Conservation (phyloP, 1,139 yeast genomes). For the Yamadazyma mexicana region DNA sequence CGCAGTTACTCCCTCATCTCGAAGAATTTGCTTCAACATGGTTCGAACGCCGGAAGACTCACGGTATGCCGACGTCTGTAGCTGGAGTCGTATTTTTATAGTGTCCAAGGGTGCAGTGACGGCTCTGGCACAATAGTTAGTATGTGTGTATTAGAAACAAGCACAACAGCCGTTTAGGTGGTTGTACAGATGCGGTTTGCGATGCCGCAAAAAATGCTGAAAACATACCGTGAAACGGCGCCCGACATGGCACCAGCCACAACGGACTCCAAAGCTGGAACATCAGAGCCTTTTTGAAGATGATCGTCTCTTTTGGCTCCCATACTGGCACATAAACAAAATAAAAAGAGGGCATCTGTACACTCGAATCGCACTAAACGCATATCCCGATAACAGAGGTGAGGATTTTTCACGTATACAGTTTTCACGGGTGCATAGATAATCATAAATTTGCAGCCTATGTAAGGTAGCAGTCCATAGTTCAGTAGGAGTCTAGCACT, state of each 20-base stretch:
- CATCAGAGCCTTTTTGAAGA: slow-evolving; percentile 50
- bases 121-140: slow-evolving; percentile 39
- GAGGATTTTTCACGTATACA: too few species aligned
- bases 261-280: slow-evolving; percentile 43
- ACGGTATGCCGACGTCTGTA: slow-evolving; percentile 26
- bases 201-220: neutral
- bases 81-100: slow-evolving; percentile 80
- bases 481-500: slow-evolving; percentile 20
- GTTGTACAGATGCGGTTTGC: too few species aligned
- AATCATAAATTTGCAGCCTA: neutral
- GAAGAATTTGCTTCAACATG: slow-evolving; percentile 23
- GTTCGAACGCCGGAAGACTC: slow-evolving; percentile 14
- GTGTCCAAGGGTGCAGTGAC: slow-evolving; percentile 90
- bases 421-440: neutral
- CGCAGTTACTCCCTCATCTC: slow-evolving; percentile 44
- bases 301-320: slow-evolving; percentile 39
- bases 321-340: neutral
- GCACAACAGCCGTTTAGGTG: too few species aligned
- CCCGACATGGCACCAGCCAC: slow-evolving; percentile 78
- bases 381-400: slow-evolving; percentile 1
- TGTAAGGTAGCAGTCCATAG: neutral
- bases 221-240: slow-evolving; percentile 46
- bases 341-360: neutral
- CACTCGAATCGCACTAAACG: neutral
- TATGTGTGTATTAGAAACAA: too few species aligned